A percentile compares a stretch with the other conserved stretches of the same genome.
These are phyloP conservation scores for Isatis tinctoria DNA, from an alignment of 345 rosid genomes.

Conservation along the genomic window DNA sequence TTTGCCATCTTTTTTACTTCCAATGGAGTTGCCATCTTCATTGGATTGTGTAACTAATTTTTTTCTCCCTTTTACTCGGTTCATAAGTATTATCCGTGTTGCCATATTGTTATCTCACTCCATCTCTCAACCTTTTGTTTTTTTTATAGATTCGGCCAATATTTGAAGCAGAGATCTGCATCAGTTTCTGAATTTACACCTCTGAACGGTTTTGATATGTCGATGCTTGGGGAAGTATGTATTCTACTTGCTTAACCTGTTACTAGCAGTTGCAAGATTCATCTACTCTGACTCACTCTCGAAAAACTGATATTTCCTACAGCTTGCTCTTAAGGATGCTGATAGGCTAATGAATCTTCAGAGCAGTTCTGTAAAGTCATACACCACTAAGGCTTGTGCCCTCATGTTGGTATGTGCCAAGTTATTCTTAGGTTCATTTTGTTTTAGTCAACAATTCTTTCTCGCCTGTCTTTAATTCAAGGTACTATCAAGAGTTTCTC, in stretches of 20 bases:
- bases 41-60: not conserved
- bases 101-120: constrained; percentile 21
- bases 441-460: not conserved
- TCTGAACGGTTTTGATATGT: constrained; percentile 85
- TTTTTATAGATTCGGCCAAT: constrained; percentile 74
- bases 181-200: constrained; percentile 70
- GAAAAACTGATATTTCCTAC: constrained; percentile 26
- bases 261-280: not conserved
- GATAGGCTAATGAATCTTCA: constrained; percentile 62
- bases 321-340: constrained; percentile 96
- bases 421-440: not conserved
- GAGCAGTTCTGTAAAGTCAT: constrained; percentile 51
- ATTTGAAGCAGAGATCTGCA: constrained; percentile 64
- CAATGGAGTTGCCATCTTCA: not conserved
- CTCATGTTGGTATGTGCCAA: constrained; percentile 60
- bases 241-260: constrained; percentile 12
- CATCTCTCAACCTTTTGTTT: not conserved
- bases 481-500: constrained; percentile 8
- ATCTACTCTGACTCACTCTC: not conserved
- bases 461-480: not conserved
- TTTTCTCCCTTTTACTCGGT: not conserved
- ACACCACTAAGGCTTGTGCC: constrained; percentile 61
- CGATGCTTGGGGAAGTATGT: constrained; percentile 87
- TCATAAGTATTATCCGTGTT: not conserved
- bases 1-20: not conserved